These are phyloP conservation scores for Sarocladium kiliense DNA, from an alignment of 2,329 filamentous ascomycete species.

Conservation along the genomic window DNA sequence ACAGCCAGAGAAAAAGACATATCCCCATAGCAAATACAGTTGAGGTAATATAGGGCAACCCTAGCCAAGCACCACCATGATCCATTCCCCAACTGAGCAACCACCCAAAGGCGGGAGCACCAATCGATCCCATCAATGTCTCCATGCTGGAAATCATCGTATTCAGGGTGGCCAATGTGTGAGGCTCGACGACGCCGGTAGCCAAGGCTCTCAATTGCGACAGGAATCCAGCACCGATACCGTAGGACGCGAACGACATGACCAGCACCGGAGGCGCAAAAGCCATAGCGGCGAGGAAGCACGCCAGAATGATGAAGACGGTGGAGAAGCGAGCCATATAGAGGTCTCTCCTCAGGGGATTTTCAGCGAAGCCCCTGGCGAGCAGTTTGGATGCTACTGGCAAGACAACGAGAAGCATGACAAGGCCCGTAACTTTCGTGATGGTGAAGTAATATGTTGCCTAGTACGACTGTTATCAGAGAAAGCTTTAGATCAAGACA, in stretches of 20 bases:
- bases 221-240: slow-evolving; percentile 38
- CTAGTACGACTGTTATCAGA: slow-evolving; percentile 14
- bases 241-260: slow-evolving; percentile 37
- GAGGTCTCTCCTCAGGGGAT: slow-evolving; percentile 33
- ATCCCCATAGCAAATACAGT: slow-evolving; percentile 26
- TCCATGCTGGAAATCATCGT: slow-evolving; percentile 46
- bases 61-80: slow-evolving; percentile 41
- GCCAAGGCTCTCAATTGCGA: slow-evolving; percentile 43
- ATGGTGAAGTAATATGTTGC: slow-evolving; percentile 37
- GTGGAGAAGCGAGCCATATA: slow-evolving; percentile 31
- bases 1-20: slow-evolving; percentile 21
- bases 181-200: slow-evolving; percentile 47
- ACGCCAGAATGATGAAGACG: slow-evolving; percentile 24
- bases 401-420: slow-evolving; percentile 32
- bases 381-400: slow-evolving; percentile 28
- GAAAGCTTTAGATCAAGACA: background rate
- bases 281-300: slow-evolving; percentile 32
- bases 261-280: slow-evolving; percentile 28
- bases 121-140: slow-evolving; percentile 40
- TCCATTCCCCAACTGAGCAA: slow-evolving; percentile 40
- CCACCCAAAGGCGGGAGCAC: slow-evolving; percentile 40
- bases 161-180: slow-evolving; percentile 50
- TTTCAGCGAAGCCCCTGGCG: slow-evolving; percentile 22
- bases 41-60: slow-evolving; percentile 41
- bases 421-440: slow-evolving; percentile 30